Percentiles rank a stretch among this genome's conserved stretches.
Evolutionary conservation across 2,329 filamentous ascomycete genomes (phyloP).

Genomic region (Ophiocordyceps camponoti-saundersi): DNA sequence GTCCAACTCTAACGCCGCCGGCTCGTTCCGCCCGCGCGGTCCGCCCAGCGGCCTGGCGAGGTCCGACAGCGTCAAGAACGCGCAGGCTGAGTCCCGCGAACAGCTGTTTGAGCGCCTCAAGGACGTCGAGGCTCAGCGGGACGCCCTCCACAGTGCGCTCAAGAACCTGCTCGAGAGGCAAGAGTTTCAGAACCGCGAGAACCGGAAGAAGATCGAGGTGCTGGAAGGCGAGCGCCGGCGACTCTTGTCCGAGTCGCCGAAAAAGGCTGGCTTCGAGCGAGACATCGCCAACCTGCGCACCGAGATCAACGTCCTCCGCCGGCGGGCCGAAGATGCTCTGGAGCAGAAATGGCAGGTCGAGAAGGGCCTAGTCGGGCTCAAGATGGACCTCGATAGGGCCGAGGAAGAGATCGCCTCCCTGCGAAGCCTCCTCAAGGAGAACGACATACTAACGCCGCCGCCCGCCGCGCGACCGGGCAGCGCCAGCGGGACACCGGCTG

Average conservation of each 20-base stretch:
- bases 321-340: slow-evolving; percentile 80
- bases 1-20: slow-evolving; percentile 51
- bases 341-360: slow-evolving; percentile 95
- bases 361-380: slow-evolving; percentile 71
- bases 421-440: slow-evolving; percentile 59
- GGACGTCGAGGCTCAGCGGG: slow-evolving; percentile 83
- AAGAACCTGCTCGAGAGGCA: slow-evolving; percentile 76
- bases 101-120: slow-evolving; percentile 65
- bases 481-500: slow-evolving; percentile 9
- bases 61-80: slow-evolving; percentile 39
- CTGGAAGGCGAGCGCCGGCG: slow-evolving; percentile 66
- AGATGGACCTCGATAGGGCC: slow-evolving; percentile 92
- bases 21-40: slow-evolving; percentile 22
- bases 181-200: slow-evolving; percentile 67
- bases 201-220: slow-evolving; percentile 60
- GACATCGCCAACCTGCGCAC: slow-evolving; percentile 67
- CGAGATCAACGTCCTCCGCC: slow-evolving; percentile 71
- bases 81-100: slow-evolving; percentile 42
- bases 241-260: slow-evolving; percentile 50
- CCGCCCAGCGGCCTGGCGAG: slow-evolving; percentile 33
- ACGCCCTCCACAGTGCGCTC: slow-evolving; percentile 76
- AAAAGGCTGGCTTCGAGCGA: slow-evolving; percentile 63
- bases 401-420: slow-evolving; percentile 85
- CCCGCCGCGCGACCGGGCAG: slow-evolving; percentile 29
- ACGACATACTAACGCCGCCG: slow-evolving; percentile 61